Evolutionary conservation across 768 basidiomycete genomes (phyloP).

Genomic region (Hypholoma sublateritium): DNA sequence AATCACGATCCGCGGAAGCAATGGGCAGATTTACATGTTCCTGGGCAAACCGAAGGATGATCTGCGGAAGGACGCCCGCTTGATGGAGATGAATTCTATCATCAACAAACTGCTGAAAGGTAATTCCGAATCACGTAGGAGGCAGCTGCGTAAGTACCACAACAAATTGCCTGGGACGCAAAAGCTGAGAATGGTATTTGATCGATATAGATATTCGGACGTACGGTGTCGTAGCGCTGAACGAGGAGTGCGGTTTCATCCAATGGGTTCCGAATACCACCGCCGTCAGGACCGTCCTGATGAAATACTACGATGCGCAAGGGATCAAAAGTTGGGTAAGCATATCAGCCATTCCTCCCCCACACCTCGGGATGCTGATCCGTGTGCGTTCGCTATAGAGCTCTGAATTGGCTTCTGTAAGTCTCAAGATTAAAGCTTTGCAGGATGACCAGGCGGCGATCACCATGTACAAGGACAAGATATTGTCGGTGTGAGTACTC

Average conservation of each 20-base stretch:
- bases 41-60: slow-evolving; percentile 98
- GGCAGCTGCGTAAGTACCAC: slow-evolving; percentile 76
- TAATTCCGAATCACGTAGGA: slow-evolving; percentile 87
- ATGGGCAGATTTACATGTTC: slow-evolving; percentile 87
- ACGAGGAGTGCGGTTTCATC: slow-evolving; percentile 96
- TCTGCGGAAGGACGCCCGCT: slow-evolving; percentile 90
- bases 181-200: background rate
- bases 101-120: slow-evolving; percentile 95
- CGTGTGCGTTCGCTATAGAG: slow-evolving; percentile 27
- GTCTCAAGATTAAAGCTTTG: background rate
- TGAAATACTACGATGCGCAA: slow-evolving; percentile 60
- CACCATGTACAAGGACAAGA: slow-evolving; percentile 47
- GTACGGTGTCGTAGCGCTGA: slow-evolving; percentile 97
- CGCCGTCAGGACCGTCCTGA: slow-evolving; percentile 75
- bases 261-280: slow-evolving; percentile 98
- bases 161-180: background rate
- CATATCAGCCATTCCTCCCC: background rate
- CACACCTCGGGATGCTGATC: background rate
- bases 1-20: slow-evolving; percentile 78
- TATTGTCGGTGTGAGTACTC: slow-evolving; percentile 56
- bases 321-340: slow-evolving; percentile 42
- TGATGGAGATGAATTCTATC: slow-evolving; percentile 98
- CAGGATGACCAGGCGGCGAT: slow-evolving; percentile 26
- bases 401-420: slow-evolving; percentile 9
- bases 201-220: slow-evolving; percentile 78